Evolutionary conservation across 23 red algal species (phyloP).

Genomic region (Pyropia yezoensis): DNA sequence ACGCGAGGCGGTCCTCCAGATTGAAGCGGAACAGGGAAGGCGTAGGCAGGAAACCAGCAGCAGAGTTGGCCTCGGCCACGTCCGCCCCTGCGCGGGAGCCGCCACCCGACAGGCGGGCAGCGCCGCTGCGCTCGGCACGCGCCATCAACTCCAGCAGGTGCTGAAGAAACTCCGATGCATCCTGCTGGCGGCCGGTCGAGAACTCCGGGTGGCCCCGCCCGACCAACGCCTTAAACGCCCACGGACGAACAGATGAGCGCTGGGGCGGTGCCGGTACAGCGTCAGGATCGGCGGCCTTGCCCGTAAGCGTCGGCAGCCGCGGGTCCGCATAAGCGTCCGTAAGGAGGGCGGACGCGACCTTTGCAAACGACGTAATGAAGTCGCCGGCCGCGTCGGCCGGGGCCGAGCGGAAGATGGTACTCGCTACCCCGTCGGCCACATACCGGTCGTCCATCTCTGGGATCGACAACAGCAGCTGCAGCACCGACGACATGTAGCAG

Average conservation of each 20-base stretch:
- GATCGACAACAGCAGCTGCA: conserved; percentile 63
- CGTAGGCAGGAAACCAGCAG: conserved; percentile 22
- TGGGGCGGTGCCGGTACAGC: not conserved
- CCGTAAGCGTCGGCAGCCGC: conserved; percentile 22
- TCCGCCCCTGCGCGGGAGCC: no score
- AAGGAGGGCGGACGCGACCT: conserved; percentile 47
- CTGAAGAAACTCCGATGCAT: conserved; percentile 95
- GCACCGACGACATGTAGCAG: conserved; percentile 88
- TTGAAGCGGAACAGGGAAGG: conserved; percentile 43
- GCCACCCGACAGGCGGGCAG: conserved; percentile 1
- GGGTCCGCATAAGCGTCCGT: conserved; percentile 27
- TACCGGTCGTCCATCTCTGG: conserved; percentile 39
- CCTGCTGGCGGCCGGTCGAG: conserved; percentile 71
- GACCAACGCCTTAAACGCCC: conserved; percentile 82
- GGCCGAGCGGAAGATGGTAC: conserved; percentile 8
- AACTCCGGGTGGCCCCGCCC: conserved; percentile 89
- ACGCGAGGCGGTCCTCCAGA: conserved; percentile 58
- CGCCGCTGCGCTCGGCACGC: conserved; percentile 27
- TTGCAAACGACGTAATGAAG: conserved; percentile 49
- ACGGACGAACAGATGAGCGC: conserved; percentile 40
- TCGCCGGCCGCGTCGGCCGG: conserved; percentile 31
- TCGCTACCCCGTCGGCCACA: conserved; percentile 4
- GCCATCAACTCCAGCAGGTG: conserved; percentile 64
- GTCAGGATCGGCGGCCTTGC: not conserved
- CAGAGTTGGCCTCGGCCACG: not conserved